These are phyloP conservation scores for Moesziomyces aphidis DNA, from an alignment of 1,284 basidiomycete species.

Conservation along the genomic window DNA sequence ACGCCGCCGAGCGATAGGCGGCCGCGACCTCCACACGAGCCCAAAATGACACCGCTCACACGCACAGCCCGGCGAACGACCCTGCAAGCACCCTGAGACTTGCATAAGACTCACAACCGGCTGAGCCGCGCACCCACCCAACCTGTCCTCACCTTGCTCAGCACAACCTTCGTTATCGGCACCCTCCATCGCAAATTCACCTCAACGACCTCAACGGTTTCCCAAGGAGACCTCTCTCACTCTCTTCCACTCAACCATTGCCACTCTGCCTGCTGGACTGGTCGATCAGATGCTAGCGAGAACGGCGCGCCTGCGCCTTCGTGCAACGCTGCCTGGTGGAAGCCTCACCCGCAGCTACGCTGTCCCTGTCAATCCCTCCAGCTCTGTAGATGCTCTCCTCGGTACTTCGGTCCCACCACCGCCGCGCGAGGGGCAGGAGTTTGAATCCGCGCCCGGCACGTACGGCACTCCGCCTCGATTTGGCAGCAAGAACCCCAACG, in stretches of 20 bases:
- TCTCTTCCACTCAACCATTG: background rate
- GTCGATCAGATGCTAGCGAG: slow-evolving; percentile 23
- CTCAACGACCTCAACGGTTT: background rate
- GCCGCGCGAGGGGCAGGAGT: slow-evolving; percentile 31
- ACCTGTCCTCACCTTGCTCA: background rate
- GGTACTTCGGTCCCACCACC: slow-evolving; percentile 55
- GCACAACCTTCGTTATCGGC: background rate
- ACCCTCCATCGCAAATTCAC: background rate
- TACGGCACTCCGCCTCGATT: slow-evolving; percentile 23
- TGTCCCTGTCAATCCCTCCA: slow-evolving; percentile 54
- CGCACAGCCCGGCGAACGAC: background rate
- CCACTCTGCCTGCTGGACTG: background rate
- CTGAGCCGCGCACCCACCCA: background rate
- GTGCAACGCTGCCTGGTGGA: slow-evolving; percentile 1
- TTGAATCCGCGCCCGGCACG: slow-evolving; percentile 12
- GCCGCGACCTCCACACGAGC: slow-evolving; percentile 33
- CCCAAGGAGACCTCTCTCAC: background rate
- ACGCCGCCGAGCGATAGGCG: slow-evolving; percentile 14
- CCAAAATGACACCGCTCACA: background rate
- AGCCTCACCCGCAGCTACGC: slow-evolving; percentile 24
- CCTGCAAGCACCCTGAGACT: slow-evolving; percentile 1
- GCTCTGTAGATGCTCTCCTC: slow-evolving; percentile 58
- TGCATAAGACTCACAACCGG: slow-evolving; percentile 13
- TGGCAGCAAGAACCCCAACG: slow-evolving; percentile 49
- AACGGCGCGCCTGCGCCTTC: slow-evolving; percentile 21